Evolutionary conservation across 2,329 filamentous ascomycete genomes (phyloP), one percentile per base, ranked within the genome.

Genomic region (Cercospora sp.): DNA sequence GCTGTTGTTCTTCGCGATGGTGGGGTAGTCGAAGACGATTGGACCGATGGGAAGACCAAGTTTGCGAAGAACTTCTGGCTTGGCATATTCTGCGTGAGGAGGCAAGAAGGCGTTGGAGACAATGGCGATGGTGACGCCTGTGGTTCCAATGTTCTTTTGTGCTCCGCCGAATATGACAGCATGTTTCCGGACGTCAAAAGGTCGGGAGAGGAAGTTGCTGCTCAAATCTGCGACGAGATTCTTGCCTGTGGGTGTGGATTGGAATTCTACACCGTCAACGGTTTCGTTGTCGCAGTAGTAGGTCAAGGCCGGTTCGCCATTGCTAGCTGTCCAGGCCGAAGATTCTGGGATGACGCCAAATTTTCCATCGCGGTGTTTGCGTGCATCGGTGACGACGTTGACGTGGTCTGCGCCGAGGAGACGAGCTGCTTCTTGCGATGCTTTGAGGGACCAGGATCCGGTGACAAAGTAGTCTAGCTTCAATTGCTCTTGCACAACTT

Each of bases 281-380:
- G 93, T 97, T 84, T 98, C 94, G 75, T 98, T 98, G 79, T 94
- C 91, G 79, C 94, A 97, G 79, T 89, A 94, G 81, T 97, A 98
- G 1, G 94, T 90, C 75, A 97, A 85, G 0, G 93, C 83, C 45
- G 87, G 84, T 72, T 88, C 84, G 49, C 88, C 91, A 7, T 82
- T 80, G 16, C 85, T 87, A 67, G 95, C 85, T 37, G 85, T 90
- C 92, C 93, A 97, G 21, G 86, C 86, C 71, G 86, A 87, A 80
- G 94, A 89, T 9, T 89, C 85, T 0, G 94, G 91, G 62, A 98
- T 97, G 70, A 84, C 88, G 68, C 93, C 93, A 78, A 96, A 98
- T 80, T 95, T 97, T 72, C 92, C 92, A 74, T 86, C 85, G 73
- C 68, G 61, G 69, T 79, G 75, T 72, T 83, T 83, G 34, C 83